Percentiles rank a stretch among this genome's conserved stretches.
Conservation (phyloP, 2,329 filamentous ascomycete species). For the Aspergillus transmontanensis region DNA sequence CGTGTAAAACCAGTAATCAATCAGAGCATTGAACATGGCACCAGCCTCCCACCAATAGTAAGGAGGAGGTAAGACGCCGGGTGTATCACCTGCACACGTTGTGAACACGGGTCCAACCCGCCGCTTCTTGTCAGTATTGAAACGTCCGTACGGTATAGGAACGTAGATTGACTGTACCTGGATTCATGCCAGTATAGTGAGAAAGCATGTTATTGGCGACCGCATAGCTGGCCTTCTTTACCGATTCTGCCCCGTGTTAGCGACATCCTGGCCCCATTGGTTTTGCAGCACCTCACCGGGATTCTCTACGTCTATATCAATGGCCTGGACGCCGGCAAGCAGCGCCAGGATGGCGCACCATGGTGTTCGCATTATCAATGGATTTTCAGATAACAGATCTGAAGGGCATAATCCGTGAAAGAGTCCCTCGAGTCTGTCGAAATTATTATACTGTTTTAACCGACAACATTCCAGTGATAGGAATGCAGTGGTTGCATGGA, state of each 20-base stretch:
- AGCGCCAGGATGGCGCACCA: constrained; percentile 16
- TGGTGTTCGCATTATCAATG: constrained; percentile 18
- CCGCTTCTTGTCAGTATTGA: background rate
- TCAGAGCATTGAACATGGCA: constrained; percentile 44
- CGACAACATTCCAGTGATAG: constrained; percentile 7
- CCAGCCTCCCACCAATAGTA: constrained; percentile 51
- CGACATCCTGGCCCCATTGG: rapidly evolving
- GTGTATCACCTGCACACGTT: constrained; percentile 43
- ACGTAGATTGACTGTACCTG: constrained; percentile 15
- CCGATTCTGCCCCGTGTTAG: constrained; percentile 39
- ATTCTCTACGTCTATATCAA: constrained; percentile 19
- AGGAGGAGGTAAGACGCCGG: constrained; percentile 54
- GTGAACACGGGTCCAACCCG: background rate
- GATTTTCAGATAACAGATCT: background rate
- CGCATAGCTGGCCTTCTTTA: constrained; percentile 49
- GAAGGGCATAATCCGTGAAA: background rate
- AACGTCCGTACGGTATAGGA: background rate
- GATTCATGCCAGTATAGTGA: constrained; percentile 52
- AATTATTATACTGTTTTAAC: constrained; percentile 1
- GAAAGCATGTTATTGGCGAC: constrained; percentile 53
- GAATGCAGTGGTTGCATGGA: constrained; percentile 15
- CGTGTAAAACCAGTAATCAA: constrained; percentile 49
- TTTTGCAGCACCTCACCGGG: constrained; percentile 6
- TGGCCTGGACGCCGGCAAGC: constrained; percentile 16
- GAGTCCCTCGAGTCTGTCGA: background rate